These are phyloP conservation scores for Dissophora globulifera DNA, from an alignment of 192 early-diverging fungal genomes.

Conservation along the genomic window DNA sequence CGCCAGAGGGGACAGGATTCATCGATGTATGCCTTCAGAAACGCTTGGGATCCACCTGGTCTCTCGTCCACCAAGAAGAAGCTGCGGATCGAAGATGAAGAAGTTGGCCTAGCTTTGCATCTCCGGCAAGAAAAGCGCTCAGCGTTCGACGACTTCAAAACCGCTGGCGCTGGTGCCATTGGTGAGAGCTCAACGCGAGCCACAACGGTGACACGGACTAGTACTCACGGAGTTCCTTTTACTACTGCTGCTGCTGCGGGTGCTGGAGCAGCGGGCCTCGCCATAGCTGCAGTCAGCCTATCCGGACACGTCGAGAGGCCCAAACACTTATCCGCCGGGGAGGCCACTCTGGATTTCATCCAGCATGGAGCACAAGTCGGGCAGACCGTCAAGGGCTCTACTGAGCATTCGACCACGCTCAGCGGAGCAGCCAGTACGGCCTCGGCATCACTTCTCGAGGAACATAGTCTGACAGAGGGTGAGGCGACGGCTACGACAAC, in stretches of 20 bases:
- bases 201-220: neutral
- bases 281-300: slow-evolving; percentile 4
- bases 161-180: slow-evolving; percentile 7
- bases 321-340: neutral
- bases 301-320: neutral
- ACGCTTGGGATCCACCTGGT: slow-evolving; percentile 51
- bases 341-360: neutral
- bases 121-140: slow-evolving; percentile 33
- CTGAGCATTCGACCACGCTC: too few relatives aligned
- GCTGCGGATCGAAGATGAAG: slow-evolving; percentile 48
- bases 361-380: neutral
- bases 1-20: slow-evolving; percentile 21
- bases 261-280: slow-evolving; percentile 3
- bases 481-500: slow-evolving; percentile 1
- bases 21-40: slow-evolving; percentile 35
- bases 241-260: neutral
- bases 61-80: slow-evolving; percentile 30
- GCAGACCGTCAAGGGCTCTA: too few relatives aligned
- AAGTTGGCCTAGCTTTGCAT: slow-evolving; percentile 38
- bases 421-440: neutral
- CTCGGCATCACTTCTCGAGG: neutral
- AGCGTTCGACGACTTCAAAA: neutral
- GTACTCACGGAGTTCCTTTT: neutral
- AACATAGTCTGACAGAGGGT: too few relatives aligned
- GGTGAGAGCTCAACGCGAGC: neutral